Conservation (phyloP, 495 filamentous ascomycete species). For the Venustampulla echinocandica region DNA sequence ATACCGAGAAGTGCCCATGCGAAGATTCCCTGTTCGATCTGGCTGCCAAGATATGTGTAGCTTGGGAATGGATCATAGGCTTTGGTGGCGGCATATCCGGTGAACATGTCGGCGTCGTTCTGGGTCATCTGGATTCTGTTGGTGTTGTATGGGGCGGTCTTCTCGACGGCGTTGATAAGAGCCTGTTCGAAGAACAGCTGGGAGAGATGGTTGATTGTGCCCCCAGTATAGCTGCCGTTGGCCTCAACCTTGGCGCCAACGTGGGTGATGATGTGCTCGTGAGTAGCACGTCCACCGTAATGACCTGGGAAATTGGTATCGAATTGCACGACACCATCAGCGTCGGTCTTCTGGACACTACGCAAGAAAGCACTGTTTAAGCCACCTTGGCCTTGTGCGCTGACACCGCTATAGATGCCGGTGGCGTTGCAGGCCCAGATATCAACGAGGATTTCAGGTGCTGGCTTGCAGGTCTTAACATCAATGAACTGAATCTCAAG, state of each 20-base stretch:
- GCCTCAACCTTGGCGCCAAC: slow-evolving; percentile 30
- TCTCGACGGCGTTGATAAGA: slow-evolving; percentile 39
- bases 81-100: slow-evolving; percentile 34
- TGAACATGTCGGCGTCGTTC: slow-evolving; percentile 47
- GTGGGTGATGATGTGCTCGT: slow-evolving; percentile 46
- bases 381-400: slow-evolving; percentile 23
- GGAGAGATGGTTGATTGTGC: slow-evolving; percentile 45
- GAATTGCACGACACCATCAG: slow-evolving; percentile 45
- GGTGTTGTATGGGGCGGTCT: slow-evolving; percentile 41
- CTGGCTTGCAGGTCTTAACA: slow-evolving; percentile 40
- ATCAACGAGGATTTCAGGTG: slow-evolving; percentile 41
- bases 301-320: slow-evolving; percentile 53
- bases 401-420: slow-evolving; percentile 10
- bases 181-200: slow-evolving; percentile 56
- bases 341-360: slow-evolving; percentile 41
- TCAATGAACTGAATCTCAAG: slow-evolving; percentile 49
- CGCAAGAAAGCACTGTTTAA: slow-evolving; percentile 41
- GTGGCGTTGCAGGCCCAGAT: slow-evolving; percentile 50
- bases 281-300: slow-evolving; percentile 48
- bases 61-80: slow-evolving; percentile 50
- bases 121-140: slow-evolving; percentile 42
- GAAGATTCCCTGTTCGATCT: slow-evolving; percentile 44
- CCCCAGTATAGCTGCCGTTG: slow-evolving; percentile 43
- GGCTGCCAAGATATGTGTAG: slow-evolving; percentile 46
- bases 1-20: slow-evolving; percentile 41